Percentiles rank a stretch among this genome's conserved stretches.
These are phyloP conservation scores for Isatis lusitanica DNA, from an alignment of 441 rosid genomes.

Conservation along the genomic window DNA sequence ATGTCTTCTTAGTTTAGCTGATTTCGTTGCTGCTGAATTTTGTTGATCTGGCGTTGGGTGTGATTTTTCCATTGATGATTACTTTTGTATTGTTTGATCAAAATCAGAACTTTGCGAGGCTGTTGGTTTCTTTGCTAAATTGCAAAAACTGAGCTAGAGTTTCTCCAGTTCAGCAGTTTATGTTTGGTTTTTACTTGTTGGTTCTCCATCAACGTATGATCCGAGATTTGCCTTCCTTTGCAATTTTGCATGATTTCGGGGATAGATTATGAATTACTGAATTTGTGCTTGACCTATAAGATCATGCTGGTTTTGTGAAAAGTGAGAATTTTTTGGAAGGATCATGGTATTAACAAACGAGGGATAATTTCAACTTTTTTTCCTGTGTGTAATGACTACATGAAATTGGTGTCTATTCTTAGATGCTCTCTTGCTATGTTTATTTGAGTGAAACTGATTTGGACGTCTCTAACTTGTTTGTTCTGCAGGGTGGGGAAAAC, in stretches of 20 bases:
- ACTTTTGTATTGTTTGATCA: background rate
- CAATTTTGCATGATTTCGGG: background rate
- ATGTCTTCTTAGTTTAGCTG: slow-evolving; percentile 4
- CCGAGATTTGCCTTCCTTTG: background rate
- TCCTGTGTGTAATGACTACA: background rate
- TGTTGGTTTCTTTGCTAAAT: background rate
- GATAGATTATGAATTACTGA: background rate
- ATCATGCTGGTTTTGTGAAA: slow-evolving; percentile 4
- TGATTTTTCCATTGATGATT: background rate
- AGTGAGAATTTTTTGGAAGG: background rate
- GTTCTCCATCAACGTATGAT: background rate
- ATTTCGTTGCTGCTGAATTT: no score
- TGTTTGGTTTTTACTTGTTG: background rate
- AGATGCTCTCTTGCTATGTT: background rate
- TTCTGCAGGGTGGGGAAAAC: slow-evolving; percentile 78
- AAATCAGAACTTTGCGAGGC: background rate
- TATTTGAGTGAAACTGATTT: slow-evolving; percentile 1
- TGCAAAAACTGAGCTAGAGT: background rate
- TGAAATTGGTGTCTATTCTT: background rate
- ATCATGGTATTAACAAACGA: background rate
- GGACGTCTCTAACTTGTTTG: background rate
- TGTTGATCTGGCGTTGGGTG: background rate
- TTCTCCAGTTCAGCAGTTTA: no score
- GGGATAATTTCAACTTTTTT: background rate
- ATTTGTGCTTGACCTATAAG: background rate